Conservation (phyloP, 202 grass and related monocot species). For the Panicum hallii region DNA sequence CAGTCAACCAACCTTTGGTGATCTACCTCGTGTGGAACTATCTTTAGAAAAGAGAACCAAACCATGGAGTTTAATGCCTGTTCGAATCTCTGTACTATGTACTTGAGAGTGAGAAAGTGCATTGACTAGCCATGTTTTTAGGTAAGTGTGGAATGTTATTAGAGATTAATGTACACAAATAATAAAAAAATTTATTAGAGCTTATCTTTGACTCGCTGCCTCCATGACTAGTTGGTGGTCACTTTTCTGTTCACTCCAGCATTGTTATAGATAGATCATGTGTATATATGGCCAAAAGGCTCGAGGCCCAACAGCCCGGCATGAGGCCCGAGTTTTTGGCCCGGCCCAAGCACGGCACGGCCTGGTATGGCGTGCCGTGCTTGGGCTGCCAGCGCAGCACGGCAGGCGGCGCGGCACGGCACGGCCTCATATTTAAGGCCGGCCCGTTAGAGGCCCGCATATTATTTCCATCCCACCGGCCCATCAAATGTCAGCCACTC, state of each 20-base stretch:
- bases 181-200: constrained; percentile 31
- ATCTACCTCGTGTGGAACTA: constrained; percentile 15
- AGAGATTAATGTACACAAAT: neutral
- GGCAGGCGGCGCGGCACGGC: too few relatives aligned
- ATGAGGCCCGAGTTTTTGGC: too few relatives aligned
- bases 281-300: too few relatives aligned
- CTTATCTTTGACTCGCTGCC: neutral
- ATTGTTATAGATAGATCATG: constrained; percentile 33
- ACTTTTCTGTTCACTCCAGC: constrained; percentile 25
- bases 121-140: neutral
- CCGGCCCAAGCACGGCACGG: too few relatives aligned
- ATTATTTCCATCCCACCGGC: too few relatives aligned
- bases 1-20: neutral
- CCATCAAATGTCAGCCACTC: too few relatives aligned
- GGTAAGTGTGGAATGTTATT: constrained; percentile 6
- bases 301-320: too few relatives aligned
- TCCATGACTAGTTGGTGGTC: neutral
- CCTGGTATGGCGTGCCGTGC: too few relatives aligned
- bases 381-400: too few relatives aligned
- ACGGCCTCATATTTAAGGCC: too few relatives aligned
- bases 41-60: neutral
- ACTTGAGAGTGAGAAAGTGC: constrained; percentile 1
- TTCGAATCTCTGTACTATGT: neutral
- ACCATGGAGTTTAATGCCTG: neutral
- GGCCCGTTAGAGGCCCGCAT: too few relatives aligned